Conservation (phyloP, 1,284 basidiomycete genomes). For the Microstroma glucosiphilum region DNA sequence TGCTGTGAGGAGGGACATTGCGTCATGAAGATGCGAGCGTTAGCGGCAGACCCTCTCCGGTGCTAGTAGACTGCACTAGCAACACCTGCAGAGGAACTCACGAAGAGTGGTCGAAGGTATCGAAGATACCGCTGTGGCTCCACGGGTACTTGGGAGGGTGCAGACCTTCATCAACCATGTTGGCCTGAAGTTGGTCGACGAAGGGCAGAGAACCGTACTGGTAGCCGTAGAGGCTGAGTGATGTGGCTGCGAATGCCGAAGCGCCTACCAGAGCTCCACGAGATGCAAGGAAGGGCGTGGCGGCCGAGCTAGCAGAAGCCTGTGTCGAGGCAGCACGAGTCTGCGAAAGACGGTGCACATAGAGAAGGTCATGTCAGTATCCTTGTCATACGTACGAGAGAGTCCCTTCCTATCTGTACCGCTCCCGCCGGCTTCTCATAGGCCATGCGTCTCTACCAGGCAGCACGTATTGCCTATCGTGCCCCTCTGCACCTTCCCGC, state of each 20-base stretch:
- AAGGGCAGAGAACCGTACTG: conserved; percentile 66
- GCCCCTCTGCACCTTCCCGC: too few relatives aligned
- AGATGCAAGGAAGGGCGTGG: conserved; percentile 59
- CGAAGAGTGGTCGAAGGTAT: conserved; percentile 86
- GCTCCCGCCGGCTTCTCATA: too few relatives aligned
- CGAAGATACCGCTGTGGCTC: conserved; percentile 78
- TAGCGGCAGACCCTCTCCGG: background rate
- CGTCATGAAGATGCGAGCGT: background rate
- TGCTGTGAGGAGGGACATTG: conserved; percentile 56
- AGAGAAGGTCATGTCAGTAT: background rate
- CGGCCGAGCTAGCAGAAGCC: conserved; percentile 16
- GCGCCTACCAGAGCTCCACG: conserved; percentile 71
- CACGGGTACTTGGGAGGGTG: conserved; percentile 85
- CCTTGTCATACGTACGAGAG: too few relatives aligned
- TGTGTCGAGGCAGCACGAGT: conserved; percentile 40
- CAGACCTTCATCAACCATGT: conserved; percentile 74
- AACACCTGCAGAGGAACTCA: conserved; percentile 17
- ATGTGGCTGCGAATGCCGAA: conserved; percentile 73
- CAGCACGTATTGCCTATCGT: too few relatives aligned
- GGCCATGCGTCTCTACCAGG: too few relatives aligned
- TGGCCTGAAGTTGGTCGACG: conserved; percentile 39
- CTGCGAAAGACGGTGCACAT: conserved; percentile 12
- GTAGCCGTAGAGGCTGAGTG: conserved; percentile 91
- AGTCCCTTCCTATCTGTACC: too few relatives aligned
- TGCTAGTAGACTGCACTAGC: background rate